Percentiles rank a stretch among this genome's conserved stretches.
Conservation (phyloP, 164 flowering plant species). For the Cinnamomum micranthum region DNA sequence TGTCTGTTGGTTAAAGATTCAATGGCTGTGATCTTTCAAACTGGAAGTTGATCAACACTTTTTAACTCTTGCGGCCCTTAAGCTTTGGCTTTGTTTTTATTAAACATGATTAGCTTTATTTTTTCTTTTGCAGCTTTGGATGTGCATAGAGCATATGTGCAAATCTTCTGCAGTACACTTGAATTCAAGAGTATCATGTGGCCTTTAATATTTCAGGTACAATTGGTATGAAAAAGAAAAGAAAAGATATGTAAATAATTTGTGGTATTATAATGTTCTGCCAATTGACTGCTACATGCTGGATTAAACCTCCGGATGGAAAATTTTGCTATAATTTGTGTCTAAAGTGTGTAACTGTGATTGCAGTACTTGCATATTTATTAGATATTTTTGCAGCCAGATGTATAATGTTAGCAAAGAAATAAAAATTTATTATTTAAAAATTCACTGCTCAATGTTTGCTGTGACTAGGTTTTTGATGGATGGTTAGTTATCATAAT, state of each 20-base stretch:
- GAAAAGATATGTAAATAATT: conserved; percentile 36
- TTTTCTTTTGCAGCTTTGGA: conserved; percentile 21
- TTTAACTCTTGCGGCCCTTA: not conserved
- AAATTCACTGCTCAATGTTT: not conserved
- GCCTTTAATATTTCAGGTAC: conserved; percentile 16
- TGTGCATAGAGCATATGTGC: conserved; percentile 21
- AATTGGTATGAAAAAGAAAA: conserved; percentile 13
- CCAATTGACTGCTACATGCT: conserved; percentile 15
- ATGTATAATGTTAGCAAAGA: conserved; percentile 15
- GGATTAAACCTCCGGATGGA: conserved; percentile 11
- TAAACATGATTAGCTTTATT: too few relatives aligned
- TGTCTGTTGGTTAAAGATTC: not conserved
- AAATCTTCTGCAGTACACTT: conserved; percentile 12
- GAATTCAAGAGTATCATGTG: conserved; percentile 15
- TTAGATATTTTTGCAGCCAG: conserved; percentile 7
- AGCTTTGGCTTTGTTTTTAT: too few relatives aligned
- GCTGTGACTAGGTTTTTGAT: not conserved
- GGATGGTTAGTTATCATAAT: too few relatives aligned
- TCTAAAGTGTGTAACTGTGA: conserved; percentile 2
- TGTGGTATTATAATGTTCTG: conserved; percentile 18
- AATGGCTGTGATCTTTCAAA: not conserved
- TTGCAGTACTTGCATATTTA: not conserved
- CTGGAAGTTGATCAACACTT: not conserved
- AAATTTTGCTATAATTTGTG: conserved; percentile 6
- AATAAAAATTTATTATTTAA: conserved; percentile 1